Conservation (phyloP, 768 basidiomycete species). For the Chalciporus piperatus region DNA sequence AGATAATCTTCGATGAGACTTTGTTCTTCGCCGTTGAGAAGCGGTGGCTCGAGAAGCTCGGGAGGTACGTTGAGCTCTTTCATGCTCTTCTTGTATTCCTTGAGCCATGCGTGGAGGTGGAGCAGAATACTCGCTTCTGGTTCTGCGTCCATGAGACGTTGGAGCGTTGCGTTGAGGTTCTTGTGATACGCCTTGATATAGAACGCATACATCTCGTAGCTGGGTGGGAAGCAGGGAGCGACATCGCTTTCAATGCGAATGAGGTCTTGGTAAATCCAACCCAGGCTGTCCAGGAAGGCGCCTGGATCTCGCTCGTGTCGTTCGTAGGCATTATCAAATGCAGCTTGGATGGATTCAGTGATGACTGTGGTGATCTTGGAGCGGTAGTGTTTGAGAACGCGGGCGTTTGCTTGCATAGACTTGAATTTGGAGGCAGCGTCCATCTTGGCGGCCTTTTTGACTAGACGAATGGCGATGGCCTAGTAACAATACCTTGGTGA, state of each 20-base stretch:
- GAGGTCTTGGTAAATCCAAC: constrained; percentile 94
- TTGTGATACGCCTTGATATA: constrained; percentile 91
- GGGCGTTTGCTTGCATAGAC: constrained; percentile 89
- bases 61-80: constrained; percentile 84
- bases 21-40: constrained; percentile 96
- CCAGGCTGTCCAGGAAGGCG: constrained; percentile 71
- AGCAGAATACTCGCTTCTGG: constrained; percentile 89
- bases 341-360: constrained; percentile 66
- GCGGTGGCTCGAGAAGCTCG: constrained; percentile 80
- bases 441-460: constrained; percentile 90
- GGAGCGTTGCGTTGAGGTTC: constrained; percentile 70
- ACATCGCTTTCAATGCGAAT: constrained; percentile 90
- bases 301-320: constrained; percentile 62
- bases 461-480: constrained; percentile 91
- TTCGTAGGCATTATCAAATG: constrained; percentile 66
- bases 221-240: constrained; percentile 85
- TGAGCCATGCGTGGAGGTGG: constrained; percentile 87
- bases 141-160: constrained; percentile 63
- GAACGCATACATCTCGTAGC: constrained; percentile 84
- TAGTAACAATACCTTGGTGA: constrained; percentile 31
- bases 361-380: constrained; percentile 84
- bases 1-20: constrained; percentile 93
- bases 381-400: constrained; percentile 93
- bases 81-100: constrained; percentile 94
- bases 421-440: constrained; percentile 93